Evolutionary conservation across 202 grass and related monocot species (phyloP), one percentile per base, ranked within the genome.

Genomic region (Panicum hallii): DNA sequence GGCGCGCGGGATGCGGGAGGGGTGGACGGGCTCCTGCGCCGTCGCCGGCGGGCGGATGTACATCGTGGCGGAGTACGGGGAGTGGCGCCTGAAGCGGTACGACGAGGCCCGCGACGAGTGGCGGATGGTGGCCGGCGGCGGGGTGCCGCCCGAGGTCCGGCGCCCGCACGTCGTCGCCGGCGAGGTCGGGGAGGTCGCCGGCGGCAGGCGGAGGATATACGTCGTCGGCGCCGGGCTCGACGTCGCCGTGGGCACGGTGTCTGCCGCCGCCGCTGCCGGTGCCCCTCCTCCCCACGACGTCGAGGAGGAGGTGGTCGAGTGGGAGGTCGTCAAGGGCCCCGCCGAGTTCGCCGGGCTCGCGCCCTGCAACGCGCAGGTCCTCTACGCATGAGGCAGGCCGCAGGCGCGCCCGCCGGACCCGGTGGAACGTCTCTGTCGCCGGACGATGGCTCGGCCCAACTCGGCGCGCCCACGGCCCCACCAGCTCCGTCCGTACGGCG

Each of bases 11-110:
- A 94, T 99, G 93, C 84, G 93, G 11, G 97, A 99, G 32, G 97
- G 97, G 16, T 99, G 93, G 97, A 99, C 97, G 17, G 97, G 97
- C 5, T 91, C 93, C 42, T 96, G 88, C 88, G 91, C 91, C 14
- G 87, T 94, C 3, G 82, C 81, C 19, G 92, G 89, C 15, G 91
- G 86, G 0, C 67, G 81, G 68, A 83, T 99, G 52, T 95, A 91
- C 76, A 92, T 99, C 72, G 93, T 96, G 11, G 88, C 97, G 11
- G 97, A 99, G 85, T 99, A 95, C 64, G 97, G 97, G 1, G 97
- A 99, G 86, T 88, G 91, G 77, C 75, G 90, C 36, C 22, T 99
- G 48, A 99, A 99, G 89, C 70, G 80, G 45, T 99, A 99, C 45
- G 93, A 96, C 62, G 82, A 77, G 9, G 23, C 4, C 0, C 52